These are phyloP conservation scores for Orychophragmus violaceus DNA, from an alignment of 345 rosid species.

Conservation along the genomic window DNA sequence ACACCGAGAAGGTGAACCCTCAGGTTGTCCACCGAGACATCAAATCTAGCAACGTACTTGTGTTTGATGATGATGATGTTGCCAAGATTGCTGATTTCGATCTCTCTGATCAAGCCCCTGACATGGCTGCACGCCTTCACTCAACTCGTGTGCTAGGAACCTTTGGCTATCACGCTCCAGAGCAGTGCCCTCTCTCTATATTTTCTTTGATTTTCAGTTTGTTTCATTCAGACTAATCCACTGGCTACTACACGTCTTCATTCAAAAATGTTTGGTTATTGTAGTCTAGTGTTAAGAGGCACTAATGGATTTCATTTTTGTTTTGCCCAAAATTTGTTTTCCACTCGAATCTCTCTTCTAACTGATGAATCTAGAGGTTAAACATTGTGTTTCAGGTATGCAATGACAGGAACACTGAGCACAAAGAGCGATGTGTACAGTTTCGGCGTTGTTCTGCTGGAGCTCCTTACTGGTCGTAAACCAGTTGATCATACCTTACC, in stretches of 20 bases:
- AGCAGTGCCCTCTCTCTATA: slow-evolving; percentile 43
- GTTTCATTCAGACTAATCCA: neutral
- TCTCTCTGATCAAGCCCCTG: slow-evolving; percentile 96
- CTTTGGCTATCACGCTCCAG: slow-evolving; percentile 97
- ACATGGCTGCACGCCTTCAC: slow-evolving; percentile 82
- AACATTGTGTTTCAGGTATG: slow-evolving; percentile 38
- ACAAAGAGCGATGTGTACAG: slow-evolving; percentile 78
- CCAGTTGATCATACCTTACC: no score
- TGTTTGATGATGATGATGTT: slow-evolving; percentile 71
- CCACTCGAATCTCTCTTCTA: neutral
- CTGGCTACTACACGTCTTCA: no score
- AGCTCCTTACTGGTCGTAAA: slow-evolving; percentile 75
- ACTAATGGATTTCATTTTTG: neutral
- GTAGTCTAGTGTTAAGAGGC: neutral
- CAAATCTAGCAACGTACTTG: slow-evolving; percentile 77
- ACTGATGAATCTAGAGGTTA: neutral
- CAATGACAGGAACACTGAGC: no score
- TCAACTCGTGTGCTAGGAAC: slow-evolving; percentile 94
- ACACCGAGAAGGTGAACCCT: slow-evolving; percentile 72
- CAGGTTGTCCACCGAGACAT: slow-evolving; percentile 74
- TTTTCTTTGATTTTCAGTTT: neutral
- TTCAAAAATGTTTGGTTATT: neutral
- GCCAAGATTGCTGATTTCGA: slow-evolving; percentile 87
- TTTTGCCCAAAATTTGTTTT: neutral
- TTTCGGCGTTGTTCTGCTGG: slow-evolving; percentile 71